Percentiles rank a stretch among this genome's conserved stretches.
Evolutionary conservation across 2,329 filamentous ascomycete genomes (phyloP).

Genomic region (Westerdykella aurantiaca): DNA sequence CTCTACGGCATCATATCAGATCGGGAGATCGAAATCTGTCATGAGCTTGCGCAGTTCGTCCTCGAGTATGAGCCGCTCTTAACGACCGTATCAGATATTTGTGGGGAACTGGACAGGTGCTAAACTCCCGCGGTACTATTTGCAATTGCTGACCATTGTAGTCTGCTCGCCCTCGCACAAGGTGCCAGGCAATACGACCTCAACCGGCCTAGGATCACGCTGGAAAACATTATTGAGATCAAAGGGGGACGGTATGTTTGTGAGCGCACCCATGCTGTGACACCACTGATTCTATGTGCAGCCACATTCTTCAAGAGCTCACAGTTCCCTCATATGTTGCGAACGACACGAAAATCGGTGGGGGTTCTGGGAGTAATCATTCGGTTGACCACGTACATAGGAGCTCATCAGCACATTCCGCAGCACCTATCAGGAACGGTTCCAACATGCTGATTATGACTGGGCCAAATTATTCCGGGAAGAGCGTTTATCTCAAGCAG

Average conservation of each 20-base stretch:
- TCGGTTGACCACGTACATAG: not conserved
- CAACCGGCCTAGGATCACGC: slow-evolving; percentile 61
- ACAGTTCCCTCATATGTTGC: slow-evolving; percentile 74
- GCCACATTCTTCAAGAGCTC: slow-evolving; percentile 80
- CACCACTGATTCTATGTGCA: slow-evolving; percentile 18
- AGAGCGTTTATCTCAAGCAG: slow-evolving; percentile 94
- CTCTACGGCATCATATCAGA: slow-evolving; percentile 84
- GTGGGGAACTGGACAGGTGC: slow-evolving; percentile 74
- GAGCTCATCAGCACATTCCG: not conserved
- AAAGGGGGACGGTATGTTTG: slow-evolving; percentile 59
- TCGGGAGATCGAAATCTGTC: slow-evolving; percentile 81
- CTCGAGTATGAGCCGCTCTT: slow-evolving; percentile 64
- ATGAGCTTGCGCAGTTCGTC: slow-evolving; percentile 65
- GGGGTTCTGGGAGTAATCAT: slow-evolving; percentile 44
- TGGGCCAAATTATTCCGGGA: slow-evolving; percentile 93
- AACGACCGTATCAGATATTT: slow-evolving; percentile 65
- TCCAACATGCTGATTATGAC: slow-evolving; percentile 76
- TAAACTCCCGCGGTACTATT: not conserved
- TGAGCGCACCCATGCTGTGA: slow-evolving; percentile 1
- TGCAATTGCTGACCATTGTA: slow-evolving; percentile 31
- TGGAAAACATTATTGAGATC: slow-evolving; percentile 66
- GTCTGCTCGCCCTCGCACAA: slow-evolving; percentile 70
- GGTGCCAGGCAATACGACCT: slow-evolving; percentile 72
- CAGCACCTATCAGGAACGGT: slow-evolving; percentile 11
- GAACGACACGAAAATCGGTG: slow-evolving; percentile 68